Base-by-base conservation (phyloP, 2,329 filamentous ascomycete species). In the Aspergillus melleus region DNA sequence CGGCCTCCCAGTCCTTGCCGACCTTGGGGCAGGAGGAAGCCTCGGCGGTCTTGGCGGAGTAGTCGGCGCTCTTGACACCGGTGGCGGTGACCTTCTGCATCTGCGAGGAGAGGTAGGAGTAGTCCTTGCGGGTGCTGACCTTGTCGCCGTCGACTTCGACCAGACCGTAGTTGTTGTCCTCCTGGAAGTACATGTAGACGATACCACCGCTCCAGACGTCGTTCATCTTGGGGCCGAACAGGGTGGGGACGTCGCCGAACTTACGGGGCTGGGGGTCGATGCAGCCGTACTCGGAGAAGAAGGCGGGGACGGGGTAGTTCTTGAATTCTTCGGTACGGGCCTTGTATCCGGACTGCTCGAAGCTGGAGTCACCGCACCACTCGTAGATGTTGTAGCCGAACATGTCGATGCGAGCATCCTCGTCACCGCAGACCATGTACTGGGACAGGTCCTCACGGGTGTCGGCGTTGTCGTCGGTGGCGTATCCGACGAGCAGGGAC, bases 381-480 rank as follows among this genome's bases (percentile, higher is more conserved):
- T 93, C 96, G 85, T 99, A 99, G 81, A 98, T 96, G 84, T 99
- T 99, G 89, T 98, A 98, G 61, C 95, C 95, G 91, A 93, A 99
- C 84, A 96, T 98, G 79, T 99, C 95, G 66, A 98, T 96, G 62
- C 90, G 77, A 72, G 79, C 78, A 9, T 82, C 80, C 62, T 86
- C 77, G 61, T 72, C 66, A 58, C 93, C 91, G 74, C 95, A 99
- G 84, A 96, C 93, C 82, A 99, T 97, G 85, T 96, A 99, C 74
- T 92, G 81, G 68, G 92, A 91, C 72, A 98, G 87, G 71, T 92
- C 83, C 66, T 83, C 83, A 76, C 95, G 91, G 69, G 96, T 96
- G 22, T 86, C 84, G 46, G 87, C 84, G 77, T 97, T 93, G 69
- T 98, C 95, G 78, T 96, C 95, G 78, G 95, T 95, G 66, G 95